phyloP scores from a whole-genome alignment of 306 rosid genomes.

The Cyclanthera cordifolia region DNA sequence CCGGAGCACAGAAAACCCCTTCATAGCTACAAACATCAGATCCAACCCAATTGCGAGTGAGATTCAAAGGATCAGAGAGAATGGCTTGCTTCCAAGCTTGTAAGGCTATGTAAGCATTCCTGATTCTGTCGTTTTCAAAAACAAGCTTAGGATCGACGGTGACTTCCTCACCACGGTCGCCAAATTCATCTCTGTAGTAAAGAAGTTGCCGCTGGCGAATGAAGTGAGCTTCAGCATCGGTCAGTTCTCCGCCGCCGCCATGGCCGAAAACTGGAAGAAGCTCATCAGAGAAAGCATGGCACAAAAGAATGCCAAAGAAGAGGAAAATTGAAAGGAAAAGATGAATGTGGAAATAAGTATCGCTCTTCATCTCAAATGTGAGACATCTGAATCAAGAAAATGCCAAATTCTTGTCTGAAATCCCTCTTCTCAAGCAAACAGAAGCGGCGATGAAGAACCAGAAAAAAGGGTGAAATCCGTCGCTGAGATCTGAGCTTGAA shows the following conservation, averaged over 20 bases:
- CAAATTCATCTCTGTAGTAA: conserved; percentile 63
- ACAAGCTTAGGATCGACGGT: conserved; percentile 56
- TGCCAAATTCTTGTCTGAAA: conserved; percentile 17
- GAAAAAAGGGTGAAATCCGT: too few species aligned
- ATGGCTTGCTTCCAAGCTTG: conserved; percentile 88
- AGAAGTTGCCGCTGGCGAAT: conserved; percentile 76
- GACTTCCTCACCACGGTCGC: conserved; percentile 63
- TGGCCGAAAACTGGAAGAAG: conserved; percentile 11
- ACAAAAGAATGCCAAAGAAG: conserved; percentile 12
- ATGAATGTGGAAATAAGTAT: conserved; percentile 22
- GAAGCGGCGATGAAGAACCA: not conserved
- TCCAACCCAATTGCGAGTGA: conserved; percentile 62
- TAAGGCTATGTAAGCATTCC: conserved; percentile 64
- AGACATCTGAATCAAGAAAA: conserved; percentile 44
- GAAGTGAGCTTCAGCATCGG: conserved; percentile 37
- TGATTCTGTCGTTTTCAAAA: conserved; percentile 53
- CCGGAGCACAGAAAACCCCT: conserved; percentile 58
- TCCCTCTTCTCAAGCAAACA: too few species aligned
- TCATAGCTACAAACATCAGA: conserved; percentile 54
- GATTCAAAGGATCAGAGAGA: conserved; percentile 63
- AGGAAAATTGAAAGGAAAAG: conserved; percentile 18
- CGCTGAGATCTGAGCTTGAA: conserved; percentile 23
- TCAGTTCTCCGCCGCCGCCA: conserved; percentile 46
- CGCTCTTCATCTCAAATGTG: conserved; percentile 78
- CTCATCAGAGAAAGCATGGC: not conserved